Evolutionary conservation across 305 asterid genomes (phyloP), one percentile per base, ranked within the genome.

Genomic region (Fraxinus nigra): DNA sequence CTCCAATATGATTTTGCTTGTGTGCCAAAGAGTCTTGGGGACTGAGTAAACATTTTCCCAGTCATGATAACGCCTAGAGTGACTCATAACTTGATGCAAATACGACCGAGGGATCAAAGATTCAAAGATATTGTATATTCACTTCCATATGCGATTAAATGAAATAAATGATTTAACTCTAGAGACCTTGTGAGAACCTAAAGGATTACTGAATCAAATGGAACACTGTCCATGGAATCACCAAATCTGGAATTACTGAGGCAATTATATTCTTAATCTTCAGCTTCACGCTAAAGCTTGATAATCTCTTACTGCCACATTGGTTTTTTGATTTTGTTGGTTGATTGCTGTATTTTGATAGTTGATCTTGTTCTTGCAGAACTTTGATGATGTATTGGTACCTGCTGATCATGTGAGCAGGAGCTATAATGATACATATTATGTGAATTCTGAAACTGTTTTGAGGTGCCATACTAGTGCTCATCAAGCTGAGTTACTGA

Each of bases 401-500:
- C 98, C 99, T 85, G 90, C 97, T 87, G 98, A 94, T 88, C 99
- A 95, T 77, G 89, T 94, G 59, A 94, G 99, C 90, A 91, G 98
- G 93, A 95, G 98, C 89, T 94, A 92, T 85, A 96, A 96, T 82
- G 99, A 96, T 85, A 96, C 98, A 56, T 94, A 95, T 88, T 94
- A 96, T 56, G 93, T 96, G 43, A 97, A 96, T 85, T 88, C 98
- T 82, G 92, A 94, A 90, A 96, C 97, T 69, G 98, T 96, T 69
- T 80, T 94, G 85, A 92, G 99, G 89, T 96, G 99, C 87, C 99
- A 94, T 87, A 93, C 99, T 4, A 96, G 99, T 87, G 98, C 99
- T 6, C 98, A 96, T 90, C 99, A 96, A 88, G 98, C 97, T 73
- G 97, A 96, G 88, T 82, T 94, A 77, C 90, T 93, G 80, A 85